A percentile compares a stretch with the other conserved stretches of the same genome.
Evolutionary conservation across 164 flowering plant genomes (phyloP).

Genomic region (Saururus chinensis): DNA sequence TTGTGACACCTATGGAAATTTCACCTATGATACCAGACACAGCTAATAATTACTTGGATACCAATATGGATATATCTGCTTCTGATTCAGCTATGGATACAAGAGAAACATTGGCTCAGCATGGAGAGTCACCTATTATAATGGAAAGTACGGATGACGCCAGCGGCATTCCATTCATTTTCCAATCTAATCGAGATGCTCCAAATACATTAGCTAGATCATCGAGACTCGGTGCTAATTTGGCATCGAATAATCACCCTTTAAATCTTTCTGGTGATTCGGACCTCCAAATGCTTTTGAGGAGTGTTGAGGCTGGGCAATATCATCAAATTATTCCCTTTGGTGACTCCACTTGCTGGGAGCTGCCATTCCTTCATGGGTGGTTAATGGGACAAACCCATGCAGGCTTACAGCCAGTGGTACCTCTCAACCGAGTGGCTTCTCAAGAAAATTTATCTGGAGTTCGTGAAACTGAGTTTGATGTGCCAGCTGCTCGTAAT

Average conservation of each 20-base stretch:
- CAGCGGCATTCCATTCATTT: conserved; percentile 1
- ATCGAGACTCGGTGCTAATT: conserved; percentile 10
- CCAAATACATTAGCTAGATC: conserved; percentile 5
- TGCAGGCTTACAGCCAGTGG: conserved; percentile 35
- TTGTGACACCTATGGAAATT: conserved; percentile 47
- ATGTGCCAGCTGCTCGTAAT: conserved; percentile 10
- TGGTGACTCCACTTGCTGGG: conserved; percentile 66
- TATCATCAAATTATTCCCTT: conserved; percentile 41
- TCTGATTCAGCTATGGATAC: conserved; percentile 32
- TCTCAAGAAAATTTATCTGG: conserved; percentile 26
- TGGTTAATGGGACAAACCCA: conserved; percentile 90
- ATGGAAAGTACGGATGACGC: conserved; percentile 11
- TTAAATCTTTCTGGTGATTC: conserved; percentile 14
- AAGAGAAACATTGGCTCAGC: conserved; percentile 27
- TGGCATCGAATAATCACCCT: conserved; percentile 12
- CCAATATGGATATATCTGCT: conserved; percentile 29
- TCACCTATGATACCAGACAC: conserved; percentile 23
- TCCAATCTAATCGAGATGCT: conserved; percentile 10
- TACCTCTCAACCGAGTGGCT: conserved; percentile 20
- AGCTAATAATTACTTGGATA: conserved; percentile 13
- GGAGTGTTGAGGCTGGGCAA: conserved; percentile 23
- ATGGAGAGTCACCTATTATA: conserved; percentile 5
- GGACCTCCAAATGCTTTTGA: conserved; percentile 23
- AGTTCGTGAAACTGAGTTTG: conserved; percentile 15
- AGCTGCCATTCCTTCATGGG: conserved; percentile 83